Conservation (phyloP, 1,284 basidiomycete genomes). For the Ceraceosorus guamensis region DNA sequence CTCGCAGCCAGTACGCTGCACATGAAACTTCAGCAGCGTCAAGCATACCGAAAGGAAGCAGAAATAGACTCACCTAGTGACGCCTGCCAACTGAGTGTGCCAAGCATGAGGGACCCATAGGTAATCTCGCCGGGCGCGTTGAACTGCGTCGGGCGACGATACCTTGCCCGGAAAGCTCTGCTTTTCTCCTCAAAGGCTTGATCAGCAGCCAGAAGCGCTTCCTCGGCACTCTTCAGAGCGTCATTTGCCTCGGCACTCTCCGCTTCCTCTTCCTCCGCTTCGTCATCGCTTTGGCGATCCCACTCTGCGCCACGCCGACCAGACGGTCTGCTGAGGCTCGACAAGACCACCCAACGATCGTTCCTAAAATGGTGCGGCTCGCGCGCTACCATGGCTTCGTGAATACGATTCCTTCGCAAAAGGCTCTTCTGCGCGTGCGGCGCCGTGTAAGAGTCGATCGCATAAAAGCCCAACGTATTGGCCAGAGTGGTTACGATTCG, state of each 20-base stretch:
- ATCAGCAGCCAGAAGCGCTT: constrained; percentile 7
- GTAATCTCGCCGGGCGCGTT: constrained; percentile 64
- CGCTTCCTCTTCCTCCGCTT: constrained; percentile 1
- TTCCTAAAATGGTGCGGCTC: constrained; percentile 10
- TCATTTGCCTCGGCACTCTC: constrained; percentile 8
- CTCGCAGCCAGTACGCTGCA: constrained; percentile 77
- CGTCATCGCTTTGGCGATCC: too few relatives aligned
- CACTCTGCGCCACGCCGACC: too few relatives aligned
- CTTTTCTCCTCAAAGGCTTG: constrained; percentile 18
- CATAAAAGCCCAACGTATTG: constrained; percentile 32
- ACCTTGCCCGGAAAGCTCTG: constrained; percentile 13
- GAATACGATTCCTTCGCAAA: constrained; percentile 31
- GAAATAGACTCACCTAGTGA: constrained; percentile 72
- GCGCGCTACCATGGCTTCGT: constrained; percentile 29
- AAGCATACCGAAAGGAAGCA: neutral
- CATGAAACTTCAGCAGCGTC: neutral
- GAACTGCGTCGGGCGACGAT: constrained; percentile 22
- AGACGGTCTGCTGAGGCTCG: neutral
- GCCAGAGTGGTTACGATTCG: constrained; percentile 27
- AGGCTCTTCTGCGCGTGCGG: constrained; percentile 31
- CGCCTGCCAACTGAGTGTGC: constrained; percentile 78
- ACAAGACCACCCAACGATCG: constrained; percentile 1
- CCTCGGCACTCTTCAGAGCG: constrained; percentile 2
- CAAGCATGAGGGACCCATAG: constrained; percentile 81
- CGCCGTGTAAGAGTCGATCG: constrained; percentile 22